A percentile compares a stretch with the other conserved stretches of the same genome.
These are phyloP conservation scores for Crithidia thermophila DNA, from an alignment of 208 protist genomes.

Conservation along the genomic window DNA sequence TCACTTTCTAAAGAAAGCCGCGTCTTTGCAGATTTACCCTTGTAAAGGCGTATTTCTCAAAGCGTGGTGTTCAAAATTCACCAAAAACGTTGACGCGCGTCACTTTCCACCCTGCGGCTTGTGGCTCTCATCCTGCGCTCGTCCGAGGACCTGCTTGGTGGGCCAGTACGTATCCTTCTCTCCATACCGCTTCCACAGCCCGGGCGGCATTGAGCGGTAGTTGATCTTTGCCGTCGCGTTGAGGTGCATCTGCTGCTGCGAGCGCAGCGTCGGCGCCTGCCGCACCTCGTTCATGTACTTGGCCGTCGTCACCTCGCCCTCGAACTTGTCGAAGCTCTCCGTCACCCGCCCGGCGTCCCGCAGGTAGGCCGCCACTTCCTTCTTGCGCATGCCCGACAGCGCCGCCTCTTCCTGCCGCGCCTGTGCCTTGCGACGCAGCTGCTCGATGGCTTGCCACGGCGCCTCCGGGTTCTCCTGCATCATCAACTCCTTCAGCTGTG, in stretches of 20 bases:
- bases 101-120: conserved; percentile 11
- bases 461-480: conserved; percentile 48
- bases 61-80: no score
- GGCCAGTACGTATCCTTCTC: conserved; percentile 74
- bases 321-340: conserved; percentile 87
- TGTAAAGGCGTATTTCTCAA: no score
- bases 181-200: conserved; percentile 88
- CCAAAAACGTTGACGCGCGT: no score
- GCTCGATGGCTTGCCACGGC: conserved; percentile 68
- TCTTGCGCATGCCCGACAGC: conserved; percentile 66
- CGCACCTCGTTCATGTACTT: conserved; percentile 89
- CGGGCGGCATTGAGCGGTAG: conserved; percentile 88
- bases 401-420: conserved; percentile 43
- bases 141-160: conserved; percentile 67
- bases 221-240: conserved; percentile 90
- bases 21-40: no score
- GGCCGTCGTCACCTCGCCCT: conserved; percentile 72
- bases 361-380: conserved; percentile 74
- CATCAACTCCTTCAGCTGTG: conserved; percentile 57
- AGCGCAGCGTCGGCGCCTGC: conserved; percentile 75
- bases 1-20: no score
- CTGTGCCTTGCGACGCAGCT: conserved; percentile 40
- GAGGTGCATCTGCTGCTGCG: conserved; percentile 89
- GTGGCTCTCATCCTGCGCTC: conserved; percentile 52
- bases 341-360: conserved; percentile 67